These are phyloP conservation scores for Primulina huaijiensis DNA, from an alignment of 257 asterid genomes.

Conservation along the genomic window DNA sequence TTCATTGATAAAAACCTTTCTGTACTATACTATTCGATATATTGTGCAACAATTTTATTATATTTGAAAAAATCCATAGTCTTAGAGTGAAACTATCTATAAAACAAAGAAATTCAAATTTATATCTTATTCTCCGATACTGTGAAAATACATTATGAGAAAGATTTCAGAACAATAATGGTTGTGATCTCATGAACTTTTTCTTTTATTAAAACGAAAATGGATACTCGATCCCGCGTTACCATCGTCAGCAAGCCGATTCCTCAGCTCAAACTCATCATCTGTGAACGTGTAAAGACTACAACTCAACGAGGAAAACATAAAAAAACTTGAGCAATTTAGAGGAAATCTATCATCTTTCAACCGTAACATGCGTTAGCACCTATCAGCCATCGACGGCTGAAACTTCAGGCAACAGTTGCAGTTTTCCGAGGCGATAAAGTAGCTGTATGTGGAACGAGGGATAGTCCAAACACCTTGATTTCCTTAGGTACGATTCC, in stretches of 20 bases:
- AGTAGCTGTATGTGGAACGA: slow-evolving; percentile 31
- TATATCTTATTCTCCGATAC: background rate
- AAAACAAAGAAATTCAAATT: no score
- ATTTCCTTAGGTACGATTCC: slow-evolving; percentile 35
- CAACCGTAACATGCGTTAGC: background rate
- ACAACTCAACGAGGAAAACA: background rate
- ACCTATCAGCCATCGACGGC: slow-evolving; percentile 25
- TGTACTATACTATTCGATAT: no score
- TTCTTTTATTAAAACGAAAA: background rate
- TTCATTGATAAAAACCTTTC: no score
- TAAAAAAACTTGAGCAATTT: slow-evolving; percentile 7
- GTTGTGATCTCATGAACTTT: background rate
- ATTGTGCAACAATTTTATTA: no score
- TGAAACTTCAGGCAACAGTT: slow-evolving; percentile 34
- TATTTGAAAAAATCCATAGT: no score
- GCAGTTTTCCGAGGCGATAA: slow-evolving; percentile 31
- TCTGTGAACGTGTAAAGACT: background rate
- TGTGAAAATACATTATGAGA: no score
- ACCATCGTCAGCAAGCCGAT: background rate
- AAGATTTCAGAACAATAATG: background rate
- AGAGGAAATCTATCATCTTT: background rate
- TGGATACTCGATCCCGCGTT: background rate
- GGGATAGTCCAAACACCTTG: slow-evolving; percentile 33
- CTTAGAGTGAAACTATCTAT: no score
- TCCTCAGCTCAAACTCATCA: no score